A percentile compares a stretch with the other conserved stretches of the same genome.
Conservation (phyloP, 1,139 yeast species). For the Yamadazyma atlantica region DNA sequence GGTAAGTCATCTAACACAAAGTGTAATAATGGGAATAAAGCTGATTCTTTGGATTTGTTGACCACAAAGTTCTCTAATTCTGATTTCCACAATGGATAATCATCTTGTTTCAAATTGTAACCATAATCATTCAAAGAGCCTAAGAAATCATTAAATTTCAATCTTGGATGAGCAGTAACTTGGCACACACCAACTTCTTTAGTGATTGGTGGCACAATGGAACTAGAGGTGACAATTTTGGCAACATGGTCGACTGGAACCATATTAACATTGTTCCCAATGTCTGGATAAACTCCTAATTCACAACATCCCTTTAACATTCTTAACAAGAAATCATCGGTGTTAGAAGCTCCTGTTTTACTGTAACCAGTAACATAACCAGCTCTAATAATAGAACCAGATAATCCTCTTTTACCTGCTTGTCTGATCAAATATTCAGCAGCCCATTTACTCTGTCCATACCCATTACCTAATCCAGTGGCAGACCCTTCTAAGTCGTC, state of each 20-base stretch:
- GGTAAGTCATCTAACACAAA: constrained; percentile 93
- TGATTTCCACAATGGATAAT: constrained; percentile 77
- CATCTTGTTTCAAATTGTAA: constrained; percentile 59
- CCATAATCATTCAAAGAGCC: constrained; percentile 69
- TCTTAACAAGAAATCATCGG: constrained; percentile 93
- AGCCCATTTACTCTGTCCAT: constrained; percentile 98
- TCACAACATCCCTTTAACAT: constrained; percentile 94
- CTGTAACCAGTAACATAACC: constrained; percentile 94
- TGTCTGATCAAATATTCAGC: constrained; percentile 85
- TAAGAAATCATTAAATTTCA: constrained; percentile 73
- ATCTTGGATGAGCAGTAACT: constrained; percentile 96
- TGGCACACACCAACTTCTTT: constrained; percentile 73
- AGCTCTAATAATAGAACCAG: constrained; percentile 90
- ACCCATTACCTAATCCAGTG: constrained; percentile 82
- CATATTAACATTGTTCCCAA: constrained; percentile 86
- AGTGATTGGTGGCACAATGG: constrained; percentile 67
- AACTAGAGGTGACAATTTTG: constrained; percentile 79
- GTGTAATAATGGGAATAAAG: constrained; percentile 89
- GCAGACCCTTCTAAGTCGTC: constrained; percentile 84
- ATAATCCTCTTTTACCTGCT: constrained; percentile 84
- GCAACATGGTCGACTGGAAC: constrained; percentile 99
- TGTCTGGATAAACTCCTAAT: constrained; percentile 81
- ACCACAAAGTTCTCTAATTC: constrained; percentile 75
- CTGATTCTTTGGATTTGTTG: constrained; percentile 70
- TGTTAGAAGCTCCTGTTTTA: constrained; percentile 81